Evolutionary conservation across 1,139 yeast genomes (phyloP), one percentile per base, ranked within the genome.

Genomic region (Yamadazyma conglobata): DNA sequence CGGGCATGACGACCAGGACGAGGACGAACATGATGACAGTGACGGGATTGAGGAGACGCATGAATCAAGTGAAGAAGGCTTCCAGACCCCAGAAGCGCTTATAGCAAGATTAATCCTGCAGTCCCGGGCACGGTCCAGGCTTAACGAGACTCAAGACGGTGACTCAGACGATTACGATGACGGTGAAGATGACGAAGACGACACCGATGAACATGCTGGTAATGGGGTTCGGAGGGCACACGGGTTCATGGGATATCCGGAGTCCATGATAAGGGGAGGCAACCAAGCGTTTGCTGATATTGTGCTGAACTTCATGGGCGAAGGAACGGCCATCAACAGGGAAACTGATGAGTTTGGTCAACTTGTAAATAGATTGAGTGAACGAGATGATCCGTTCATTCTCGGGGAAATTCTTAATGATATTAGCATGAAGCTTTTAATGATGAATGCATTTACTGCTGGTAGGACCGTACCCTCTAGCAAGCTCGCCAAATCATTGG

Each of bases 381-480:
- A 60, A 32, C 57, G 73, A 9, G 70, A 63, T 2, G 78, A 73
- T 40, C 56, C 77, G 0, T 74, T 57, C 37, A 34, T 71, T 15
- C 51, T 73, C 4, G 49, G 72, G 31, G 89, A 81, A 47, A 71
- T 79, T 5, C 56, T 82, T 33, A 78, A 72, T 41, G 86, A 80
- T 46, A 52, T 83, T 15, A 71, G 82, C 11, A 85, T 76, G 43
- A 60, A 74, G 31, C 48, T 83, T 9, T 56, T 83, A 30, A 79
- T 83, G 88, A 76, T 79, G 76, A 78, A 79, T 39, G 77, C 73
- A 4, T 51, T 77, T 12, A 58, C 78, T 5, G 79, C 83, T 0
- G 88, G 80, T 38, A 59, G 87, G 25, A 54, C 65, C 6, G 64
- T 89, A 9, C 93, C 95, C 0, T 67, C 82, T 0, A 70, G 66